Percentiles rank a stretch among this genome's conserved stretches.
phyloP scores from a whole-genome alignment of 179 eudicot genomes.

The Sideroxylon spinosum region DNA sequence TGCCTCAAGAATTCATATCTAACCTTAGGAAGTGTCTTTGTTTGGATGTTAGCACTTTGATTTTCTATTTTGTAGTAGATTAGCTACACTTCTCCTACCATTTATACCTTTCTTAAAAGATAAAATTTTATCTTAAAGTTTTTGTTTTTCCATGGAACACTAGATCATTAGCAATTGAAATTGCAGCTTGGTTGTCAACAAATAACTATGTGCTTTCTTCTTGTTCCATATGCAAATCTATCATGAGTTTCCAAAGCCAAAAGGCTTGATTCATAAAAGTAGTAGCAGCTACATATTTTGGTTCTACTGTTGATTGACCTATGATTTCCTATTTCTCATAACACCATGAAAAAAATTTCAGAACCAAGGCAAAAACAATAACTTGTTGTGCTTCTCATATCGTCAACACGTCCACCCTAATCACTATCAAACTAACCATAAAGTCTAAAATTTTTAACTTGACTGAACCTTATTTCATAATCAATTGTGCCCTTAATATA shows the following conservation, averaged over 20 bases:
- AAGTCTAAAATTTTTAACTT: not conserved
- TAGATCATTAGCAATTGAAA: not conserved
- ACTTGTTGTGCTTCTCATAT: slow-evolving; percentile 10
- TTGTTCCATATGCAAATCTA: not conserved
- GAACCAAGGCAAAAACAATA: not conserved
- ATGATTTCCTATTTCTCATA: slow-evolving; percentile 3
- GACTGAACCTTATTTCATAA: not conserved
- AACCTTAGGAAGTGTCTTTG: not conserved
- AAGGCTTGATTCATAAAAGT: not conserved
- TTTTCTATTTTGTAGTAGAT: not conserved
- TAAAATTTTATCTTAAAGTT: not conserved
- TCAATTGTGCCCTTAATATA: slow-evolving; percentile 9
- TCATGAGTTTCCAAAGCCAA: not conserved
- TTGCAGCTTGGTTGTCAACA: slow-evolving; percentile 1
- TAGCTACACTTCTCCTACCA: not conserved
- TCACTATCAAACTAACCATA: slow-evolving; percentile 7
- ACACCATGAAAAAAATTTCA: slow-evolving; percentile 1
- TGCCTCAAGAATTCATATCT: not conserved
- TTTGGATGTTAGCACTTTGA: not conserved
- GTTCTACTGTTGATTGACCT: not conserved
- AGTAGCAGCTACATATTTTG: slow-evolving; percentile 1
- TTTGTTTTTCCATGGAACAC: not conserved
- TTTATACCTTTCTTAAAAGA: not conserved
- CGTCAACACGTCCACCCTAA: slow-evolving; percentile 8
- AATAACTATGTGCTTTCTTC: not conserved